Evolutionary conservation across 495 filamentous ascomycete genomes (phyloP).

Genomic region (Parmelia sp.): DNA sequence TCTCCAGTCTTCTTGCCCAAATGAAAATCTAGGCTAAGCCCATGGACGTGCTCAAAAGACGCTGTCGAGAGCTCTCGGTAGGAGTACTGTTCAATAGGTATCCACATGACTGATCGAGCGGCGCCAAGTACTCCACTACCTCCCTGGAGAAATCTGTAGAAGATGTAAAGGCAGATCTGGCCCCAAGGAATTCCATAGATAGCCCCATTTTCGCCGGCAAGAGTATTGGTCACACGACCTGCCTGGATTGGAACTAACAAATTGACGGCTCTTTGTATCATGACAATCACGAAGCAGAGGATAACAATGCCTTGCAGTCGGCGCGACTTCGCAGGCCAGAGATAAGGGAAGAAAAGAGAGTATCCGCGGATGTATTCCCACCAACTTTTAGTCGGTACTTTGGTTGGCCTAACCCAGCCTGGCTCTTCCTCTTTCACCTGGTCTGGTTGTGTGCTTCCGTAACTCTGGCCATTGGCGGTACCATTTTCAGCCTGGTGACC

Average conservation of each 20-base stretch:
- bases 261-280: constrained; percentile 74
- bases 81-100: constrained; percentile 92
- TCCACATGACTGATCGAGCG: constrained; percentile 76
- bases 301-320: constrained; percentile 69
- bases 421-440: constrained; percentile 31
- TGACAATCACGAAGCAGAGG: constrained; percentile 68
- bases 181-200: constrained; percentile 52
- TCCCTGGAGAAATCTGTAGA: constrained; percentile 81
- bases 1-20: constrained; percentile 95
- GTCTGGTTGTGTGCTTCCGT: constrained; percentile 41
- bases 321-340: constrained; percentile 77
- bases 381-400: constrained; percentile 64
- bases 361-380: constrained; percentile 84
- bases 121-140: constrained; percentile 80
- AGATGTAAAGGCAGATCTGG: constrained; percentile 69
- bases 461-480: constrained; percentile 43
- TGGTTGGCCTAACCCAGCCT: constrained; percentile 60
- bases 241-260: constrained; percentile 72
- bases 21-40: constrained; percentile 91
- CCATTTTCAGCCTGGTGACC: constrained; percentile 39
- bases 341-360: constrained; percentile 83
- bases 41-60: constrained; percentile 94
- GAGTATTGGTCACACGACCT: constrained; percentile 61
- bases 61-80: constrained; percentile 91
- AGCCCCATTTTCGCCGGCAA: constrained; percentile 40